phyloP scores from a whole-genome alignment of 2,329 filamentous ascomycete genomes.

The Epichloe typhina region DNA sequence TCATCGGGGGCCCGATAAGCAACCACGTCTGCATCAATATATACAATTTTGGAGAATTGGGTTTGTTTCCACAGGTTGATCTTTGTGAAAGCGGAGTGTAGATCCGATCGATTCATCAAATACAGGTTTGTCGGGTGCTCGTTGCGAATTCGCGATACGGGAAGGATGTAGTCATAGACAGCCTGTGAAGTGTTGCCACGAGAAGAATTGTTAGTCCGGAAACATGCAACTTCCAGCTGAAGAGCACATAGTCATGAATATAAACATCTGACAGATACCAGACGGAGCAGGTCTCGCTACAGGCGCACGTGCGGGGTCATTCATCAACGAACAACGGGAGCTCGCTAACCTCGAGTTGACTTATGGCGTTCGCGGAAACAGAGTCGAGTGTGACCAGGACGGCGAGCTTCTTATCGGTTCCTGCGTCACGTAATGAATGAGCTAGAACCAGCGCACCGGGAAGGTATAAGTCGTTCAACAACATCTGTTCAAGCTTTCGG shows the following conservation, averaged over 20 bases:
- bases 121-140: conserved; percentile 67
- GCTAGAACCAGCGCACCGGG: conserved; percentile 88
- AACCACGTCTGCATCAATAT: conserved; percentile 90
- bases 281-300: too few species aligned
- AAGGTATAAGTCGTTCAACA: conserved; percentile 84
- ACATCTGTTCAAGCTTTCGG: conserved; percentile 47
- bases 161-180: conserved; percentile 79
- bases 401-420: conserved; percentile 73
- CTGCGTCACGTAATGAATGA: conserved; percentile 85
- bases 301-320: background rate
- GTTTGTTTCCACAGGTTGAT: conserved; percentile 86
- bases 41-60: conserved; percentile 85
- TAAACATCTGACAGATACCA: background rate
- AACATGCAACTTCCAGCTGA: too few species aligned
- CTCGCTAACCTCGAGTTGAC: conserved; percentile 57
- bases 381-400: conserved; percentile 72
- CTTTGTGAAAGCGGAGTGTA: conserved; percentile 92
- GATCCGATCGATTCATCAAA: conserved; percentile 82
- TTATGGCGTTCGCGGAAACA: conserved; percentile 60
- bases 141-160: conserved; percentile 70
- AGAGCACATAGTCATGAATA: background rate
- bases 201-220: background rate
- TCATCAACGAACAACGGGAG: background rate
- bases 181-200: conserved; percentile 33
- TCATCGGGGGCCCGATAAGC: conserved; percentile 84